Percentiles rank a stretch among this genome's conserved stretches.
Evolutionary conservation across 2,329 filamentous ascomycete species (phyloP).

Genomic region (Penicillium sclerotiorum): DNA sequence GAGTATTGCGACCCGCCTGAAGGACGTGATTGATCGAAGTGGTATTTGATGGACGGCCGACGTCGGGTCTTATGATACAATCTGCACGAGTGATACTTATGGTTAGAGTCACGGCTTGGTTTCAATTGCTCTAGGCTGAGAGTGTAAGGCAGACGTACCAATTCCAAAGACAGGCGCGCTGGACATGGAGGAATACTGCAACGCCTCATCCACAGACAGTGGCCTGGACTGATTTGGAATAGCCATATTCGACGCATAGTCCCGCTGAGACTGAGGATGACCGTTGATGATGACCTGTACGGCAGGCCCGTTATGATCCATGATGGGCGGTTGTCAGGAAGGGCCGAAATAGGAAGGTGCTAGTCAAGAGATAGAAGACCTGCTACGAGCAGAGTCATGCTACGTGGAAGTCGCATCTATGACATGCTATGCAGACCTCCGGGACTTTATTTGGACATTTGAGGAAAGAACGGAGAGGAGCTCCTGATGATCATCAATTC

Average conservation of each 20-base stretch:
- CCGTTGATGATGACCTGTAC: slow-evolving; percentile 48
- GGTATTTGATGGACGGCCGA: slow-evolving; percentile 44
- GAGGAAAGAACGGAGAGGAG: slow-evolving; percentile 7
- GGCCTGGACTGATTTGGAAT: slow-evolving; percentile 36
- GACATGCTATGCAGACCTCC: slow-evolving; percentile 17
- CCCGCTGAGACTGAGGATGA: slow-evolving; percentile 30
- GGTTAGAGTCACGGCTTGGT: slow-evolving; percentile 21
- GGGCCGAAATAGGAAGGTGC: slow-evolving; percentile 24
- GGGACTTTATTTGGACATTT: slow-evolving; percentile 16
- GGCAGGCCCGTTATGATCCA: slow-evolving; percentile 45
- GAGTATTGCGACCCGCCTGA: slow-evolving; percentile 52
- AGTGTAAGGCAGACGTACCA: slow-evolving; percentile 32
- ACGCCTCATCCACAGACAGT: slow-evolving; percentile 50
- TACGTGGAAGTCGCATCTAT: slow-evolving; percentile 22
- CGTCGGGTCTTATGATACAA: slow-evolving; percentile 45
- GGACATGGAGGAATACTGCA: slow-evolving; percentile 55
- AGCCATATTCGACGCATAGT: slow-evolving; percentile 29
- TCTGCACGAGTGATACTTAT: slow-evolving; percentile 34
- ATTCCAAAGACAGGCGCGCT: slow-evolving; percentile 51
- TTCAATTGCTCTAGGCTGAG: slow-evolving; percentile 1
- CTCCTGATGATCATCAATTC: slow-evolving; percentile 16
- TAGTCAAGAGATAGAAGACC: slow-evolving; percentile 26
- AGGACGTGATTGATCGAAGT: slow-evolving; percentile 52
- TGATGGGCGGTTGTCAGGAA: slow-evolving; percentile 28
- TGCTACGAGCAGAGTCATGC: slow-evolving; percentile 38